Conservation (phyloP, 768 basidiomycete genomes). For the Lanmaoa rubissima region DNA sequence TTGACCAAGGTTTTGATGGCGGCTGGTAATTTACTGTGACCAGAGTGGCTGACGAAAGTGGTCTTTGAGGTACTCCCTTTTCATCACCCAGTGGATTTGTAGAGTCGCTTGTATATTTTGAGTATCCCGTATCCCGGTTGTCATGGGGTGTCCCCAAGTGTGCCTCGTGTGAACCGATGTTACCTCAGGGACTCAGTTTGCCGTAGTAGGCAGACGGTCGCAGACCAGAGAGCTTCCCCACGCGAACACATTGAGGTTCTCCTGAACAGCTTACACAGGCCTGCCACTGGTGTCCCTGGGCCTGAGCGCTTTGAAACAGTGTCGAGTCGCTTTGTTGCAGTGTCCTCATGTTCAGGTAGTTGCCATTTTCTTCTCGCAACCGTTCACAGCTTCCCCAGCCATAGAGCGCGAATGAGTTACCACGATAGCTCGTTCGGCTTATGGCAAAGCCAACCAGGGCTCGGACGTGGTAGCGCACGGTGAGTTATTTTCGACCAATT, state of each 20-base stretch:
- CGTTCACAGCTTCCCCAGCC: background rate
- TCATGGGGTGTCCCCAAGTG: background rate
- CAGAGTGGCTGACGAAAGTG: background rate
- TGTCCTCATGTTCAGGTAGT: background rate
- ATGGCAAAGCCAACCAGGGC: background rate
- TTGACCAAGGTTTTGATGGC: background rate
- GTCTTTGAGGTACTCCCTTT: background rate
- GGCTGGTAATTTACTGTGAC: conserved; percentile 8
- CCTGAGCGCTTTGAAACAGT: background rate
- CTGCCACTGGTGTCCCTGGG: background rate
- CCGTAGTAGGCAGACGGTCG: too few relatives aligned
- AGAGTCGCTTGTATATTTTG: conserved; percentile 2
- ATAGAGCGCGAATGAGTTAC: conserved; percentile 6
- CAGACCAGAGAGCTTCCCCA: too few relatives aligned
- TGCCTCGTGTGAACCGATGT: too few relatives aligned
- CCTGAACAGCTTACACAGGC: background rate
- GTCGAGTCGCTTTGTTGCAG: background rate
- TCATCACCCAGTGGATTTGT: conserved; percentile 18
- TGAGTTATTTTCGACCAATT: background rate
- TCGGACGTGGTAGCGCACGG: background rate
- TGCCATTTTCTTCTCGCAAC: background rate
- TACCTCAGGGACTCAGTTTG: too few relatives aligned
- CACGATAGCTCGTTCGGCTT: background rate
- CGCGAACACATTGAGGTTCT: too few relatives aligned
- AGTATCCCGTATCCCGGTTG: background rate